Conservation (phyloP, 148 eudicot genomes). For the Vaccinium darrowii region DNA sequence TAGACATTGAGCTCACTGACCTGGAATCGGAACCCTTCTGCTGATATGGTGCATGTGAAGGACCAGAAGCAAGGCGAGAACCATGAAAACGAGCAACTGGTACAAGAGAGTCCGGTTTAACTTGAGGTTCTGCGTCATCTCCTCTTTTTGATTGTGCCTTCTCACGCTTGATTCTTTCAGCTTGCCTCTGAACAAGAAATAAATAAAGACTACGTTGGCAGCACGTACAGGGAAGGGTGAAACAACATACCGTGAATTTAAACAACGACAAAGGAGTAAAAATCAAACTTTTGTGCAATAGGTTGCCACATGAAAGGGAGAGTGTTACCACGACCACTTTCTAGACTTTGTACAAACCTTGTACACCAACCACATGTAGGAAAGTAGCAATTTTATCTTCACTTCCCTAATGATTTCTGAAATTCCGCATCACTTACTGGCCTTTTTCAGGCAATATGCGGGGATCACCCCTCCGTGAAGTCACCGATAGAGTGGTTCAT, state of each 20-base stretch:
- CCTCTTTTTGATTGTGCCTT: constrained; percentile 75
- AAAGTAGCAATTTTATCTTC: neutral
- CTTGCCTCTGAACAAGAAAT: constrained; percentile 57
- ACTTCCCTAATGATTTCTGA: neutral
- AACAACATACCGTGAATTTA: neutral
- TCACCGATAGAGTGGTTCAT: neutral
- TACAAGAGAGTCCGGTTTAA: constrained; percentile 71
- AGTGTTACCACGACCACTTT: neutral
- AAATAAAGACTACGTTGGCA: neutral
- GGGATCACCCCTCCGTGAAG: neutral
- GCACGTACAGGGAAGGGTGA: neutral
- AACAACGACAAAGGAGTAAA: neutral
- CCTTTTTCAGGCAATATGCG: neutral
- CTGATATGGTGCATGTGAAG: constrained; percentile 77
- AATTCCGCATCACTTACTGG: neutral
- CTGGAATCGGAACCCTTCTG: constrained; percentile 21
- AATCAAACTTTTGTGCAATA: neutral
- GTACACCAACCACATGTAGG: neutral
- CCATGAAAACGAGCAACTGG: constrained; percentile 87
- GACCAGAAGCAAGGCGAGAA: constrained; percentile 96
- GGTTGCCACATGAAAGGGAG: neutral
- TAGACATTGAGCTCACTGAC: constrained; percentile 20
- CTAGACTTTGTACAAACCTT: neutral
- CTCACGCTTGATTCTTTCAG: constrained; percentile 79
- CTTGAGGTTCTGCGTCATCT: constrained; percentile 75